Percentiles rank a stretch among this genome's conserved stretches.
These are phyloP conservation scores for Pleurotus cornucopiae DNA, from an alignment of 768 basidiomycete genomes.

Conservation along the genomic window DNA sequence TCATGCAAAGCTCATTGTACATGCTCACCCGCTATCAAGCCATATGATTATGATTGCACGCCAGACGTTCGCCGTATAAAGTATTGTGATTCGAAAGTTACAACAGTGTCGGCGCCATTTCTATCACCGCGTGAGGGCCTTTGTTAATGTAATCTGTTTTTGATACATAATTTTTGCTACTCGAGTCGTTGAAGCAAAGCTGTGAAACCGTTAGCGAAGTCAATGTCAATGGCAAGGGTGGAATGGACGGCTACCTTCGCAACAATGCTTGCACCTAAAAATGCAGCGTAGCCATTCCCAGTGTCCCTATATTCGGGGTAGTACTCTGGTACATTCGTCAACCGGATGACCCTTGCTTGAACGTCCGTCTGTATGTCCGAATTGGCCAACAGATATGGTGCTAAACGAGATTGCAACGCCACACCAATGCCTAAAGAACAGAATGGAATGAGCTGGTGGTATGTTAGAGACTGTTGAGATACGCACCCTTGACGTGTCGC, in stretches of 20 bases:
- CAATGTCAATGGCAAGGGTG: neutral
- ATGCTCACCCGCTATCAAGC: no score
- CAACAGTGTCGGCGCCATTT: slow-evolving; percentile 71
- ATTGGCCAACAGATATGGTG: slow-evolving; percentile 55
- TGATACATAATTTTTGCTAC: slow-evolving; percentile 67
- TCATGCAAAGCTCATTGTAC: no score
- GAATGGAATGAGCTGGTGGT: neutral
- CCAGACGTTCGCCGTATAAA: no score
- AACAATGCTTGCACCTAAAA: slow-evolving; percentile 79
- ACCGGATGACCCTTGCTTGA: slow-evolving; percentile 62
- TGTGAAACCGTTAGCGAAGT: slow-evolving; percentile 21
- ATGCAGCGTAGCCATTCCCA: slow-evolving; percentile 77
- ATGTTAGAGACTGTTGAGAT: no score
- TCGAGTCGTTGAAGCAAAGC: slow-evolving; percentile 72
- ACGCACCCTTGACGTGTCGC: slow-evolving; percentile 62
- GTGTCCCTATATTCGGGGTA: slow-evolving; percentile 88
- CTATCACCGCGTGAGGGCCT: slow-evolving; percentile 73
- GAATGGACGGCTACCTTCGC: slow-evolving; percentile 57
- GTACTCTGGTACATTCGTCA: slow-evolving; percentile 77
- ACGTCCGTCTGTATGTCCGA: slow-evolving; percentile 67
- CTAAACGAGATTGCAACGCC: slow-evolving; percentile 69
- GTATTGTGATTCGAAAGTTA: slow-evolving; percentile 24
- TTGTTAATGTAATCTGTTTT: slow-evolving; percentile 72
- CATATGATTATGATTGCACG: no score
- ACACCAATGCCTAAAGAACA: slow-evolving; percentile 47